Evolutionary conservation across 2,329 filamentous ascomycete genomes (phyloP).

Genomic region (Penicillium vulpinum): DNA sequence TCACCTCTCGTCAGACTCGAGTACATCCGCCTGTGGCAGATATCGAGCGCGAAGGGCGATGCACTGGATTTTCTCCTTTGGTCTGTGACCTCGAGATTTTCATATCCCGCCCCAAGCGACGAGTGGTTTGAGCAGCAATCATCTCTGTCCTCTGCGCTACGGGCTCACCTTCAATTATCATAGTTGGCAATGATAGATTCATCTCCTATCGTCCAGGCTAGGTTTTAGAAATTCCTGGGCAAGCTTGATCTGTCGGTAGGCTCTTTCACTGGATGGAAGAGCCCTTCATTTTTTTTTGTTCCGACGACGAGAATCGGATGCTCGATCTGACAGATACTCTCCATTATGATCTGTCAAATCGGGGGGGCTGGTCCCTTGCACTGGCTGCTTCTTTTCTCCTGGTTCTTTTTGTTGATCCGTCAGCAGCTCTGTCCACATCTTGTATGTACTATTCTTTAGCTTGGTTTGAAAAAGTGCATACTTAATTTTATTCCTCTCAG

Average conservation of each 20-base stretch:
- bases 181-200: constrained; percentile 45
- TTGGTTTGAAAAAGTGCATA: constrained; percentile 20
- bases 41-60: constrained; percentile 25
- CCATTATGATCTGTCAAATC: constrained; percentile 34
- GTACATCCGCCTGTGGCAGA: constrained; percentile 31
- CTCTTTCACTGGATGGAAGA: constrained; percentile 32
- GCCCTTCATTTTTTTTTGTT: constrained; percentile 17
- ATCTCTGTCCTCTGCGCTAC: background rate
- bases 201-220: constrained; percentile 57
- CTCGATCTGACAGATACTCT: constrained; percentile 36
- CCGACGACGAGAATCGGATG: constrained; percentile 51
- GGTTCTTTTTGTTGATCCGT: constrained; percentile 13
- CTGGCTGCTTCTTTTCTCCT: constrained; percentile 27
- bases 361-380: constrained; percentile 37
- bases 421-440: constrained; percentile 15
- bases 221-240: constrained; percentile 39
- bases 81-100: constrained; percentile 37
- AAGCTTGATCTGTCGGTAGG: constrained; percentile 28
- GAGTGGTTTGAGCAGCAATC: constrained; percentile 1
- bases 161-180: constrained; percentile 1
- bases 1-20: constrained; percentile 10
- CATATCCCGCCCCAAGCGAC: constrained; percentile 8
- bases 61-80: constrained; percentile 21
- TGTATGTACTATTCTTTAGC: constrained; percentile 18
- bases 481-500: background rate